phyloP scores from a whole-genome alignment of 345 rosid genomes.

The Sonneratia caseolaris region DNA sequence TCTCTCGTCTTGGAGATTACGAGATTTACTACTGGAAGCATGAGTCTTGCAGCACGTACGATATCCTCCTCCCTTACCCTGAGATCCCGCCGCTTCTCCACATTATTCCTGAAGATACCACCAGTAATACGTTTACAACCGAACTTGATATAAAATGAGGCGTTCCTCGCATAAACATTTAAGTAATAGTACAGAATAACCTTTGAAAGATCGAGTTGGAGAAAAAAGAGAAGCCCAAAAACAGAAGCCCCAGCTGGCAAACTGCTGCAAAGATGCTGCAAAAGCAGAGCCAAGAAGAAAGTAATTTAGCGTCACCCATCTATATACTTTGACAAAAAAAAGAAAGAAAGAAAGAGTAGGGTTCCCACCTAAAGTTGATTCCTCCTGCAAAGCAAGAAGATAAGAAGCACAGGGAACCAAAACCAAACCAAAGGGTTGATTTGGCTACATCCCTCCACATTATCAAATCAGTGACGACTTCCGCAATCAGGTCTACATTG shows the following conservation, averaged over 20 bases:
- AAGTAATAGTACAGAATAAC: constrained; percentile 16
- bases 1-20: constrained; percentile 49
- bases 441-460: constrained; percentile 85
- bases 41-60: constrained; percentile 40
- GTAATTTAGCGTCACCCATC: background rate
- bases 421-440: constrained; percentile 84
- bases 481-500: constrained; percentile 46
- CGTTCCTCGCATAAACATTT: background rate
- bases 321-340: background rate
- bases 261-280: constrained; percentile 56
- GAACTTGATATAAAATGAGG: background rate
- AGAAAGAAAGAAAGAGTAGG: background rate
- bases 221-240: constrained; percentile 68
- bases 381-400: constrained; percentile 82
- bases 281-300: constrained; percentile 12
- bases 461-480: constrained; percentile 42
- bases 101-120: constrained; percentile 30
- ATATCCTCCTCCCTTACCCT: constrained; percentile 68
- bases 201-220: constrained; percentile 67
- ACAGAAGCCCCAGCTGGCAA: constrained; percentile 73
- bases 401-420: constrained; percentile 67
- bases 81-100: constrained; percentile 29
- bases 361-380: constrained; percentile 52
- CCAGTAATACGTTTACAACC: background rate
- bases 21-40: constrained; percentile 73